Conservation (phyloP, 495 filamentous ascomycete genomes). For the Tuber umbilicatum region DNA sequence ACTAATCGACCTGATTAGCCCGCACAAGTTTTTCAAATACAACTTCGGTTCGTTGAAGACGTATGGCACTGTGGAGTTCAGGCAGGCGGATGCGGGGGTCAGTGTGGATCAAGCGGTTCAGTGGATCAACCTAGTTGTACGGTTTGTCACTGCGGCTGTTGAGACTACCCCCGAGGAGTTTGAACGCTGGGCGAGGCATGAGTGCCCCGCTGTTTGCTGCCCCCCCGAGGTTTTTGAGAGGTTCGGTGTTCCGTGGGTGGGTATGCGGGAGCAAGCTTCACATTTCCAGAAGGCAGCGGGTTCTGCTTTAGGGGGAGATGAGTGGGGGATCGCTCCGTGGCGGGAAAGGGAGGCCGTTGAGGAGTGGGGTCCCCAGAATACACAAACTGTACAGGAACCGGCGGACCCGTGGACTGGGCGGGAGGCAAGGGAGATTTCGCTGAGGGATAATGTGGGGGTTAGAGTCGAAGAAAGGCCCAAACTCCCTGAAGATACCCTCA, state of each 20-base stretch:
- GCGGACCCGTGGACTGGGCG: not conserved
- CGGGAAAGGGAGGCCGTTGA: not conserved
- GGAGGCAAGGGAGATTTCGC: not conserved
- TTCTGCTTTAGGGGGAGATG: not conserved
- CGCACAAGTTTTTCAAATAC: slow-evolving; percentile 38
- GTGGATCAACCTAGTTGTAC: slow-evolving; percentile 31
- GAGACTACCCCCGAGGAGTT: slow-evolving; percentile 16
- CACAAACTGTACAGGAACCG: not conserved
- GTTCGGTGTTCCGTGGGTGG: slow-evolving; percentile 29
- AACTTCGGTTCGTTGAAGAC: slow-evolving; percentile 30
- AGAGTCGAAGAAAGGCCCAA: not conserved
- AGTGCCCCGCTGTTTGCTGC: slow-evolving; percentile 22
- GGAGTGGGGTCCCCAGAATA: not conserved
- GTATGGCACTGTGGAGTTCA: slow-evolving; percentile 37
- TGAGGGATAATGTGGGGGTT: not conserved
- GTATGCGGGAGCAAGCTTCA: not conserved
- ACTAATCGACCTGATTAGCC: slow-evolving; percentile 27
- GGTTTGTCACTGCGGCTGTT: slow-evolving; percentile 22
- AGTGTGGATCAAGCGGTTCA: slow-evolving; percentile 20
- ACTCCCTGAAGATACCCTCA: not conserved
- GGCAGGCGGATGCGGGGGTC: slow-evolving; percentile 29
- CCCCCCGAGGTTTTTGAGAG: slow-evolving; percentile 25
- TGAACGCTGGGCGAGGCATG: slow-evolving; percentile 19
- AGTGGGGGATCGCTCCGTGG: not conserved
- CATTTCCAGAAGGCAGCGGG: not conserved